Evolutionary conservation across 352 stramenopile species (phyloP).

Genomic region (Pythium aphanidermatum): DNA sequence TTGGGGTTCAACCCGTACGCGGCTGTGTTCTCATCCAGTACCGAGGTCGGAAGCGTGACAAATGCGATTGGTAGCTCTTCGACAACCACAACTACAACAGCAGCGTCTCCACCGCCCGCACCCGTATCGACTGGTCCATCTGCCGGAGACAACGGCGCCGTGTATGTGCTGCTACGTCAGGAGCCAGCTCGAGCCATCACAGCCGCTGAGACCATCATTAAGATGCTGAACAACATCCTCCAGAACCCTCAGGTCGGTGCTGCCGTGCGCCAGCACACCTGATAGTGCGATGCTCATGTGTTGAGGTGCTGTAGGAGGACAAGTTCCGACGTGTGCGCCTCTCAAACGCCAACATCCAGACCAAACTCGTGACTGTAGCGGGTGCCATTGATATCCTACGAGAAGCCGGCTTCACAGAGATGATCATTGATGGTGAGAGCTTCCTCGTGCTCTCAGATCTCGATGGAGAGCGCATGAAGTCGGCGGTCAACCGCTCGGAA

Average conservation of each 20-base stretch:
- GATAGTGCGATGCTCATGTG: too few species aligned
- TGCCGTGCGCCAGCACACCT: too few species aligned
- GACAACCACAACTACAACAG: background rate
- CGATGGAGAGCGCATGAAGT: conserved; percentile 40
- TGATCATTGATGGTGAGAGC: conserved; percentile 34
- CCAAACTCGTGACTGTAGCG: conserved; percentile 51
- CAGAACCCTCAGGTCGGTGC: conserved; percentile 45
- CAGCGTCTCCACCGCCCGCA: background rate
- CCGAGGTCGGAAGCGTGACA: conserved; percentile 44
- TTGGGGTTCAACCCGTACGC: conserved; percentile 74
- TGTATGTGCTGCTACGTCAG: conserved; percentile 63
- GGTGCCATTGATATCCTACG: conserved; percentile 50
- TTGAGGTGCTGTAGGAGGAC: conserved; percentile 36
- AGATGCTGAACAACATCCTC: conserved; percentile 62
- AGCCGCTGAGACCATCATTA: conserved; percentile 57
- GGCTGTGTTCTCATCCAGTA: conserved; percentile 58
- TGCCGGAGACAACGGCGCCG: conserved; percentile 25
- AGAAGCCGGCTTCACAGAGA: conserved; percentile 46
- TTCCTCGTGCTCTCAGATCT: conserved; percentile 53
- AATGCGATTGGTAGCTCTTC: conserved; percentile 44
- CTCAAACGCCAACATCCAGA: conserved; percentile 50
- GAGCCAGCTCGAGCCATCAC: conserved; percentile 39
- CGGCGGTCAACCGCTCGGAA: conserved; percentile 48
- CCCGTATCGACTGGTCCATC: conserved; percentile 14
- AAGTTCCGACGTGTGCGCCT: conserved; percentile 68